Evolutionary conservation across 2,329 filamentous ascomycete genomes (phyloP).

Genomic region (Epichloe aotearoae): DNA sequence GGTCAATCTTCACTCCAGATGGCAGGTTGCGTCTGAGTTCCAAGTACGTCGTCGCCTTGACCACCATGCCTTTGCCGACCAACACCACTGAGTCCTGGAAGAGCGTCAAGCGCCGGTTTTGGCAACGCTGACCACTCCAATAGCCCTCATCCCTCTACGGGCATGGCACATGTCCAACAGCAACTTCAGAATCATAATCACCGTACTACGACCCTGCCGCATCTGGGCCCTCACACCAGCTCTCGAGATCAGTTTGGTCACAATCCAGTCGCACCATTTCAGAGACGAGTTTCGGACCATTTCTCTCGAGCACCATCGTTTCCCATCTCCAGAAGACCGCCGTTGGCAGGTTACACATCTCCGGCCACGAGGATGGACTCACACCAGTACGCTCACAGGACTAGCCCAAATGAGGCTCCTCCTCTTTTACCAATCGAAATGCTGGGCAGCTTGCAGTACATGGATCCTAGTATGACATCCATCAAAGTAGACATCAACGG

Average conservation of each 20-base stretch:
- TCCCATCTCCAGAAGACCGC: constrained; percentile 32
- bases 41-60: constrained; percentile 33
- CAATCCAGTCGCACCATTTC: constrained; percentile 34
- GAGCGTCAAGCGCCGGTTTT: background rate
- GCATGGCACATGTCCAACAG: constrained; percentile 39
- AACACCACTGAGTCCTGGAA: background rate
- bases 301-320: constrained; percentile 39
- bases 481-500: constrained; percentile 64
- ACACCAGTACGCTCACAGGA: constrained; percentile 22
- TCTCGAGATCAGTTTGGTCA: constrained; percentile 39
- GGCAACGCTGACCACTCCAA: constrained; percentile 8
- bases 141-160: constrained; percentile 37
- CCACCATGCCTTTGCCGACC: constrained; percentile 1
- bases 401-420: constrained; percentile 29
- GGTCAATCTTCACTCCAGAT: constrained; percentile 36
- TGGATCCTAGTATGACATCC: constrained; percentile 31
- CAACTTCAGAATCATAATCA: constrained; percentile 25
- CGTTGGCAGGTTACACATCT: constrained; percentile 30
- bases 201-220: constrained; percentile 36
- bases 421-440: constrained; percentile 37
- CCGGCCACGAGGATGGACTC: constrained; percentile 37
- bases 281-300: constrained; percentile 33
- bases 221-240: constrained; percentile 34
- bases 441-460: constrained; percentile 49
- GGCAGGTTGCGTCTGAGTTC: constrained; percentile 40